Evolutionary conservation across 2,329 filamentous ascomycete species (phyloP).

Genomic region (Botrytis fragariae): DNA sequence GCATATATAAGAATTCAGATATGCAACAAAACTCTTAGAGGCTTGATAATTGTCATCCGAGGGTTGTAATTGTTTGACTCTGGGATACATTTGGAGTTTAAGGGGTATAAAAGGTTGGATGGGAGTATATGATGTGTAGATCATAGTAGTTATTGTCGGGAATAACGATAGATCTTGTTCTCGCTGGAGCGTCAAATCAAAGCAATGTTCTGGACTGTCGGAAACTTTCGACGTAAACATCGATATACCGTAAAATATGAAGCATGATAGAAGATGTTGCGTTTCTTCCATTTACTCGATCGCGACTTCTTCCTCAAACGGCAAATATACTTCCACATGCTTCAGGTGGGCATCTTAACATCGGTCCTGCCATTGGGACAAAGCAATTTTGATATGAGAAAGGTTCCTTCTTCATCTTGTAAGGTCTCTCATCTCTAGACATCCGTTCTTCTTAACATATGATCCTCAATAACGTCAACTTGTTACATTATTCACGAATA

Average conservation of each 20-base stretch:
- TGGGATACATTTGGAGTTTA: not conserved
- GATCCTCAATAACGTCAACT: not conserved
- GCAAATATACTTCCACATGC: not conserved
- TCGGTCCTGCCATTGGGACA: not conserved
- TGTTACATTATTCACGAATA: not conserved
- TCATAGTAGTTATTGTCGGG: not conserved
- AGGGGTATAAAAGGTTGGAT: not conserved
- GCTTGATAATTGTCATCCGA: not conserved
- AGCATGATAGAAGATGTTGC: not conserved
- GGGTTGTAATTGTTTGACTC: not conserved
- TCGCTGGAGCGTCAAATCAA: not conserved
- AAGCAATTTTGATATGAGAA: fast-evolving
- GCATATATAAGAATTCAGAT: not conserved
- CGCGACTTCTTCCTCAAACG: fast-evolving
- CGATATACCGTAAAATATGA: not conserved
- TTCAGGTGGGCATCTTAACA: fast-evolving
- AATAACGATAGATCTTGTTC: not conserved
- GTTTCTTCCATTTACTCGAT: not conserved
- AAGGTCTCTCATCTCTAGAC: fast-evolving
- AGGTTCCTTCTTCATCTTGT: not conserved
- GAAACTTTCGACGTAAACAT: fast-evolving
- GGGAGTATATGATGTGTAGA: not conserved
- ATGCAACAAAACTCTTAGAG: not conserved
- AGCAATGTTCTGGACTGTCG: fast-evolving
- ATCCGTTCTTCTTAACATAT: not conserved